phyloP scores from a whole-genome alignment of 169 alveolate species.

The Plasmodium fragile region DNA sequence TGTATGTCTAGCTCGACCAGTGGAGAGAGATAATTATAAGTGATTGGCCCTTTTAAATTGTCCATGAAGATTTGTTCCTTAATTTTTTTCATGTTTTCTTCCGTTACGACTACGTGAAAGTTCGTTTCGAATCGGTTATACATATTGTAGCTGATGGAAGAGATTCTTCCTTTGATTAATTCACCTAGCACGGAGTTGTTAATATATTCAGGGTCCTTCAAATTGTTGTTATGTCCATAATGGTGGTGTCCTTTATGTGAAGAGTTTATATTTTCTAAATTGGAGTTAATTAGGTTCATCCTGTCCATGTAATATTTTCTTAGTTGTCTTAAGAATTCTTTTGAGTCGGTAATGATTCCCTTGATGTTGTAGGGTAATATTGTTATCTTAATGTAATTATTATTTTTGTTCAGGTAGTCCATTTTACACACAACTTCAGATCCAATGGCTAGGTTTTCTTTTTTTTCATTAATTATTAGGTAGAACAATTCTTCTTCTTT shows the following conservation, averaged over 20 bases:
- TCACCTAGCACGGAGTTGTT: constrained; percentile 41
- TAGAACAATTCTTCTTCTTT: constrained; percentile 82
- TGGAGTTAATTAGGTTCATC: constrained; percentile 49
- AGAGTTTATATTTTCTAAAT: constrained; percentile 15
- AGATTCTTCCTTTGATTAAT: constrained; percentile 51
- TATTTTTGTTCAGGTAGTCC: constrained; percentile 68
- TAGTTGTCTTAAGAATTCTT: constrained; percentile 76
- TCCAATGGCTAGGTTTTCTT: constrained; percentile 77
- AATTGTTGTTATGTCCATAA: background rate
- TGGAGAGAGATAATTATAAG: constrained; percentile 41
- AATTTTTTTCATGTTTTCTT: constrained; percentile 45
- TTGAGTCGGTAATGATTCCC: constrained; percentile 80
- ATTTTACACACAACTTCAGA: constrained; percentile 83
- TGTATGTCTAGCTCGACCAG: constrained; percentile 33
- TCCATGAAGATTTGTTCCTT: constrained; percentile 22
- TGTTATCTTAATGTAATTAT: constrained; percentile 34
- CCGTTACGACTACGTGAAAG: constrained; percentile 58
- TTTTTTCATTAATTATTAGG: constrained; percentile 78
- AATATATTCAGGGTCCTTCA: constrained; percentile 37
- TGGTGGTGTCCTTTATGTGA: background rate
- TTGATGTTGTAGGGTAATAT: constrained; percentile 82
- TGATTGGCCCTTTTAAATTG: constrained; percentile 6
- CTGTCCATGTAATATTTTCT: constrained; percentile 72
- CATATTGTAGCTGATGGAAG: constrained; percentile 25
- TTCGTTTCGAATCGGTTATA: constrained; percentile 39